A percentile compares a stretch with the other conserved stretches of the same genome.
Evolutionary conservation across 352 stramenopile genomes (phyloP).

Genomic region (Phytophthora rubi): DNA sequence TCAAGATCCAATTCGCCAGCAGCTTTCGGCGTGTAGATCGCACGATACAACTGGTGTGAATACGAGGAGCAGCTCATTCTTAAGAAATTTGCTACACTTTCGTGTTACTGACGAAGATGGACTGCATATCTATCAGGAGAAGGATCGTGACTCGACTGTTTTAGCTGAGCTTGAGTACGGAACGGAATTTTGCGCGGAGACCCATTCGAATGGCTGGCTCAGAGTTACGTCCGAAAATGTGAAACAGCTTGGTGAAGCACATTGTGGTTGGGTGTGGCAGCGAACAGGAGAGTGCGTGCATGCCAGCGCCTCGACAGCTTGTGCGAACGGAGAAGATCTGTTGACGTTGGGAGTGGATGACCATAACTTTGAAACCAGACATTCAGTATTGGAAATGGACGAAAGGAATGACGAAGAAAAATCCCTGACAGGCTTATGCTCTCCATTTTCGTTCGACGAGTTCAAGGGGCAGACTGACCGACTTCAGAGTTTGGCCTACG

Average conservation of each 20-base stretch:
- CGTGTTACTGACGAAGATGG: slow-evolving; percentile 38
- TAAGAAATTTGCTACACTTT: slow-evolving; percentile 28
- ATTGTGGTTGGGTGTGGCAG: slow-evolving; percentile 51
- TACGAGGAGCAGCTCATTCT: slow-evolving; percentile 5
- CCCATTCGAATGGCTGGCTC: slow-evolving; percentile 41
- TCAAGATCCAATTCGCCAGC: slow-evolving; percentile 38
- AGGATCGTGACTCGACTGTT: slow-evolving; percentile 17
- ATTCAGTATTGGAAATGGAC: slow-evolving; percentile 63
- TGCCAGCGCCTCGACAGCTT: slow-evolving; percentile 16
- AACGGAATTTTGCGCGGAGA: slow-evolving; percentile 29
- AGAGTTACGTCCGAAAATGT: slow-evolving; percentile 21
- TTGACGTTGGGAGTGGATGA: slow-evolving; percentile 73
- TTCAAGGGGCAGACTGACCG: slow-evolving; percentile 67
- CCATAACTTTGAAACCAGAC: slow-evolving; percentile 28
- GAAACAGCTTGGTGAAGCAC: slow-evolving; percentile 5
- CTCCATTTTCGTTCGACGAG: slow-evolving; percentile 67
- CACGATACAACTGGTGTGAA: neutral
- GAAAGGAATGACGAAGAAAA: slow-evolving; percentile 65
- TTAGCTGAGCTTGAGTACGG: slow-evolving; percentile 29
- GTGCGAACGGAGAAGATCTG: slow-evolving; percentile 56
- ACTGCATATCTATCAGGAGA: slow-evolving; percentile 35
- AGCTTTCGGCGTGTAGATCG: slow-evolving; percentile 27
- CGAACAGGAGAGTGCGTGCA: slow-evolving; percentile 50
- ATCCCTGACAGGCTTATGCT: slow-evolving; percentile 61
- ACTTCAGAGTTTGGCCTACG: slow-evolving; percentile 68